Percentiles rank a stretch among this genome's conserved stretches.
Evolutionary conservation across 352 stramenopile genomes (phyloP).

Genomic region (Phytophthora ohioensis): DNA sequence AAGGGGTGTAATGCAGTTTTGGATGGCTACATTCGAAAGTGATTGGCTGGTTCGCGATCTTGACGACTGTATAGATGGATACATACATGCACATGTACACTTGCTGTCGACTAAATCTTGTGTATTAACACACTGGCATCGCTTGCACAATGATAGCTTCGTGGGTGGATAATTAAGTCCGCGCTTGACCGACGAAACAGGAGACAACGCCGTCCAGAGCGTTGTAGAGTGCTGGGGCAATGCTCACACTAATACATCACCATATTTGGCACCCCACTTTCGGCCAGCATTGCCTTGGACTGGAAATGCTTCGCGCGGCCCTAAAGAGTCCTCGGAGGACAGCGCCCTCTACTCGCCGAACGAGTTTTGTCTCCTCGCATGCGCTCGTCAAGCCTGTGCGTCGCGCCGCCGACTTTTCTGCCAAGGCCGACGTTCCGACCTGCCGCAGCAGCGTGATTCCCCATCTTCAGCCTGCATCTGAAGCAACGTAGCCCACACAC

Average conservation of each 20-base stretch:
- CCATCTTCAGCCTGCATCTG: constrained; percentile 18
- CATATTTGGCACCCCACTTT: constrained; percentile 4
- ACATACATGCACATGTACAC: not conserved
- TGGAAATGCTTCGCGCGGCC: not conserved
- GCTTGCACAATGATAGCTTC: too few species aligned
- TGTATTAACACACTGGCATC: too few species aligned
- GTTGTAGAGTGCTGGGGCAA: not conserved
- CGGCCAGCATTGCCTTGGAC: not conserved
- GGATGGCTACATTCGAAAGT: constrained; percentile 9
- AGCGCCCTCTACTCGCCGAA: not conserved
- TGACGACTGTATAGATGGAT: constrained; percentile 11
- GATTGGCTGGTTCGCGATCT: not conserved
- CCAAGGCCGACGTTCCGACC: constrained; percentile 18
- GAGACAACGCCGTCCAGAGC: constrained; percentile 8
- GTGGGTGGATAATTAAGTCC: too few species aligned
- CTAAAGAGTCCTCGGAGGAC: not conserved
- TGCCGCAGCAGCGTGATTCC: constrained; percentile 15
- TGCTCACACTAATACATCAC: not conserved
- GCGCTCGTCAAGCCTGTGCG: not conserved
- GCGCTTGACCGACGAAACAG: not conserved
- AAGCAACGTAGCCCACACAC: not conserved
- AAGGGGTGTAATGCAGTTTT: not conserved
- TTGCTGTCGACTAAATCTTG: too few species aligned
- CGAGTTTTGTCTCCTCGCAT: constrained; percentile 10
- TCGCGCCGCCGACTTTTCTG: constrained; percentile 26